Conservation (phyloP, 345 rosid genomes). For the Abelmoschus esculentus region DNA sequence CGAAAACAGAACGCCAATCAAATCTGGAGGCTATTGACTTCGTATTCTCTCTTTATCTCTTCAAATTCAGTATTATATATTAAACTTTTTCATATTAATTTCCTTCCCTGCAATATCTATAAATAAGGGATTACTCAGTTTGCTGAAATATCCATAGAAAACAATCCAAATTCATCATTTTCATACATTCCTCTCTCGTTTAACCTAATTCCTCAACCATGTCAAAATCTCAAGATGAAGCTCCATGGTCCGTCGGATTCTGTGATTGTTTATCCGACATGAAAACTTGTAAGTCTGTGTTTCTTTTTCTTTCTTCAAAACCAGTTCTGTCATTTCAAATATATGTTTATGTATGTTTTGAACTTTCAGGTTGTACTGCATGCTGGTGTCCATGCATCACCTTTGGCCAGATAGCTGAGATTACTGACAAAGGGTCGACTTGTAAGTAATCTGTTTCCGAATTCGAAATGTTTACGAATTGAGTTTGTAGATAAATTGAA, state of each 20-base stretch:
- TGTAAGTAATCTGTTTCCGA: slow-evolving; percentile 18
- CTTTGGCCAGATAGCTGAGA: slow-evolving; percentile 51
- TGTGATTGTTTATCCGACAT: slow-evolving; percentile 37
- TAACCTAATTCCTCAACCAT: background rate
- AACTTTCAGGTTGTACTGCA: slow-evolving; percentile 34
- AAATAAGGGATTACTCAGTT: background rate
- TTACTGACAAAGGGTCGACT: slow-evolving; percentile 44
- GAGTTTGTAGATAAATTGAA: background rate
- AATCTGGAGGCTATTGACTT: too few relatives aligned
- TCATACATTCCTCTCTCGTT: background rate
- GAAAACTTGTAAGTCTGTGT: slow-evolving; percentile 21
- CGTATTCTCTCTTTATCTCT: too few relatives aligned
- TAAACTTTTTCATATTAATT: too few relatives aligned
- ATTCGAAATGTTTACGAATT: too few relatives aligned
- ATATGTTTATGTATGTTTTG: background rate
- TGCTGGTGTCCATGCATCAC: slow-evolving; percentile 56
- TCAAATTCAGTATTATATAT: too few relatives aligned
- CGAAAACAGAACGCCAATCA: too few relatives aligned
- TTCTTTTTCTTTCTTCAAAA: background rate
- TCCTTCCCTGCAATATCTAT: background rate
- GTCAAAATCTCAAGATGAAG: background rate
- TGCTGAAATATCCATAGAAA: background rate
- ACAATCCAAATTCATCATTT: background rate
- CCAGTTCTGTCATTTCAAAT: too few relatives aligned
- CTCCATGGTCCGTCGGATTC: slow-evolving; percentile 41